A percentile compares a stretch with the other conserved stretches of the same genome.
These are phyloP conservation scores for Candida manassasensis DNA, from an alignment of 805 yeast genomes.

Conservation along the genomic window DNA sequence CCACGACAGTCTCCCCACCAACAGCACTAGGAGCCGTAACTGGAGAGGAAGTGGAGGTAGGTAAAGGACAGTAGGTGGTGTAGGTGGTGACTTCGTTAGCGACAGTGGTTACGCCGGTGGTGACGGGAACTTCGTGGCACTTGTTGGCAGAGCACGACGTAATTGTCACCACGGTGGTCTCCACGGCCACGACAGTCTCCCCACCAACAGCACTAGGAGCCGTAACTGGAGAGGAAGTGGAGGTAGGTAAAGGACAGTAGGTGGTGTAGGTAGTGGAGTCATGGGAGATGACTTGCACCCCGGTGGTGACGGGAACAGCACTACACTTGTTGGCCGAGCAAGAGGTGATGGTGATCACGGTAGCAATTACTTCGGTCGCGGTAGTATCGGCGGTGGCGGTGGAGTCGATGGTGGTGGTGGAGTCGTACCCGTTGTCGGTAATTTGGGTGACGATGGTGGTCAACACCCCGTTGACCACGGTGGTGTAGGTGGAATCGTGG, in stretches of 20 bases:
- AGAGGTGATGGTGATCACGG: slow-evolving; percentile 24
- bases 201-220: slow-evolving; percentile 5
- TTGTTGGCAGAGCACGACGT: slow-evolving; percentile 35
- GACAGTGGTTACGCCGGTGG: slow-evolving; percentile 29
- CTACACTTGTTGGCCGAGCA: slow-evolving; percentile 24
- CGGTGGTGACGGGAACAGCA: slow-evolving; percentile 19
- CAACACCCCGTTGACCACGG: slow-evolving; percentile 35
- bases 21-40: slow-evolving; percentile 5
- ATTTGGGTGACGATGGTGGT: slow-evolving; percentile 20
- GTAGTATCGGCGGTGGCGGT: slow-evolving; percentile 22
- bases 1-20: slow-evolving; percentile 14
- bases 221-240: slow-evolving; percentile 7
- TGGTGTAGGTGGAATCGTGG: slow-evolving; percentile 26
- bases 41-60: slow-evolving; percentile 5
- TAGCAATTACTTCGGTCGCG: slow-evolving; percentile 12
- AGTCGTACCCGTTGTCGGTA: slow-evolving; percentile 10
- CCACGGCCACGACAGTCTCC: slow-evolving; percentile 12
- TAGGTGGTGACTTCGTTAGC: slow-evolving; percentile 16
- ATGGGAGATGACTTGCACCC: slow-evolving; percentile 25
- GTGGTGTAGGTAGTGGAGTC: slow-evolving; percentile 36
- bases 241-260: slow-evolving; percentile 24
- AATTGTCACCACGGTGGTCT: slow-evolving; percentile 28
- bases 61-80: slow-evolving; percentile 18
- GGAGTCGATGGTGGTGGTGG: slow-evolving; percentile 15
- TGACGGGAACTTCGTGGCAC: slow-evolving; percentile 24